Evolutionary conservation across 345 rosid genomes (phyloP), one percentile per base, ranked within the genome.

Genomic region (Arabis hirsuta): DNA sequence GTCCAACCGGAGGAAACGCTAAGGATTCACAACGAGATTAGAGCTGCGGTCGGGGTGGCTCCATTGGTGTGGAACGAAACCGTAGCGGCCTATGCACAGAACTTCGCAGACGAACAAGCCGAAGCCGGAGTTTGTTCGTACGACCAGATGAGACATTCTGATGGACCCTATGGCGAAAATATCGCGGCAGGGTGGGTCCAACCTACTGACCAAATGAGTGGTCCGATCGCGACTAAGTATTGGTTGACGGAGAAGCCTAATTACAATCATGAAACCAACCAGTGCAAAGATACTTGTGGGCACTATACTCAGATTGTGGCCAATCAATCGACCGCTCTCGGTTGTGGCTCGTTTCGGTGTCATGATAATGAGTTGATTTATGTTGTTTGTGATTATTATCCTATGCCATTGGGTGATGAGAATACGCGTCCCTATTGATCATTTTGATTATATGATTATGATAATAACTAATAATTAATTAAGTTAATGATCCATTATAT

Each of bases 281-380:
- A 66, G 2, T 89, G 94, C 12, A 65, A 9, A 3, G 67, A 69
- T 44, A 63, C 32, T 13, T 90, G 96, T 29, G 83, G 82, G 9
- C 96, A 90, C 57, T 90, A 90, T 42, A 87, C 96, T 8, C 93
- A 87, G 61, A 84, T 86, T 45, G 91, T 90, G 62, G 87, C 94
- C 74, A 74, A 82, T 14, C 54, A 83, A 62, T 83, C 94, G 2
- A 70, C 62, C 14, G 81, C 78, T 1, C 11, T 90, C 0, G 96
- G 96, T 0, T 90, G 96, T 71, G 94, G 90, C 31, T 80, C 83
- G 81, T 82, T 72, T 10, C 77, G 53, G 52, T 90, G 96, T 80
- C 70, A 58, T 54, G 67, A 65, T 22, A 87, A 87, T 29, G 82
- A 84, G 56, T 58, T 39, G 2, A 76, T 84, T 62, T 83, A 84